Base-by-base conservation (phyloP, 2,329 filamentous ascomycete species). In the Tolypocladium guangdongense region DNA sequence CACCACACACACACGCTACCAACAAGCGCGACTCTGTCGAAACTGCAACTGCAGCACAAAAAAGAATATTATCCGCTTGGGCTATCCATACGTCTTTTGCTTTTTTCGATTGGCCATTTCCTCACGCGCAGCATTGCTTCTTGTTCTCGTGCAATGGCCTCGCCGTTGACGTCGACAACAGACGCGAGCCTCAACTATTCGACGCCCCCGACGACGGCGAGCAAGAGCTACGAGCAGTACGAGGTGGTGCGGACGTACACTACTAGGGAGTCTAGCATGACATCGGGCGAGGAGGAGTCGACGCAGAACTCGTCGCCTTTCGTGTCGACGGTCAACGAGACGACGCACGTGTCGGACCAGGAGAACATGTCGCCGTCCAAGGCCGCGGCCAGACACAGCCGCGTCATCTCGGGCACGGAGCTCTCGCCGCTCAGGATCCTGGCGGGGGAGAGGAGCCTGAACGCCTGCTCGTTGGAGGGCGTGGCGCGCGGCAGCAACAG, bases 381-480 rank as follows among this genome's bases (percentile, higher is more conserved):
- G 60, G 64, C 68, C 8, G 37, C n/a, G 18, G 24, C 53, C 7
- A 20, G 77, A 49, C 74, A 77, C 55, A 81, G 78, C 24, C 75
- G 80, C 57, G 75, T 83, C 58, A 68, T 82, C 52, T 81, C 80
- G 36, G 79, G 80, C 53, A 74, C 68, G 54, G 78, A 79, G 59
- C 74, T 82, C 35, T 80, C 80, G 50, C 80, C 80, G 39, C 71
- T 83, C 37, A 80, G 79, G 68, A 79, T 83, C 49, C 69, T 83
- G 37, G 63, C 71, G 35, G 68, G 68, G 39, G 65, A 67, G 55
- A 60, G 57, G 56, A 50, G 57, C 53, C 46, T 54, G 51, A 50
- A 50, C 47, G n/a, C 57, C 47, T 57, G 55, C 54, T 54, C 38
- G 51, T 62, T 53, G 54, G 54, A 59, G 46, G 64, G 60, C 62